Evolutionary conservation across 768 basidiomycete species (phyloP).

Genomic region (Vishniacozyma victoriae): DNA sequence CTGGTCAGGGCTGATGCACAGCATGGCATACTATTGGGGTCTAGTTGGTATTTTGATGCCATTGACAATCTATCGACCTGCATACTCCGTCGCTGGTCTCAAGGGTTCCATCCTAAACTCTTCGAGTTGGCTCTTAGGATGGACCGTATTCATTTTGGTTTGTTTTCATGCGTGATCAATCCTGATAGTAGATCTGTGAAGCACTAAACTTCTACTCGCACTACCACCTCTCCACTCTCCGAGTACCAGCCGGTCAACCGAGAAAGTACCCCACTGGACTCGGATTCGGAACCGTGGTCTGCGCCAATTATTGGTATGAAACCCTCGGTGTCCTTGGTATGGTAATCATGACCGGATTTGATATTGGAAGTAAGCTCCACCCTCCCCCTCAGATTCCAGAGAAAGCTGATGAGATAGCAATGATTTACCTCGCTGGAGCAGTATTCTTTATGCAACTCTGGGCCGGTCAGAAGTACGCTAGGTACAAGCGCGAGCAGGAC

Average conservation of each 20-base stretch:
- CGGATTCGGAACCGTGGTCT: constrained; percentile 78
- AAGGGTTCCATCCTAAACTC: constrained; percentile 62
- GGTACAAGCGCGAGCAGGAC: constrained; percentile 91
- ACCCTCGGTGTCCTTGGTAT: constrained; percentile 67
- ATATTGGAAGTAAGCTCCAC: constrained; percentile 30
- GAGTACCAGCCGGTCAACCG: constrained; percentile 64
- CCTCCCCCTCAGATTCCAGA: no score
- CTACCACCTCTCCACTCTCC: constrained; percentile 71
- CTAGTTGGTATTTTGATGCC: constrained; percentile 74
- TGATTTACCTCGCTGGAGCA: constrained; percentile 60
- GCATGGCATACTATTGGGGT: constrained; percentile 84
- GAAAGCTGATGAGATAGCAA: constrained; percentile 32
- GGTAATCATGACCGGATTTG: constrained; percentile 68
- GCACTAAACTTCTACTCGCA: constrained; percentile 80
- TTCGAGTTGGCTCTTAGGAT: constrained; percentile 62
- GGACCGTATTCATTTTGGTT: constrained; percentile 69
- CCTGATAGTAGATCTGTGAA: constrained; percentile 62
- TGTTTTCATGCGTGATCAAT: constrained; percentile 44
- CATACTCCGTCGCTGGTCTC: constrained; percentile 62
- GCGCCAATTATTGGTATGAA: constrained; percentile 95
- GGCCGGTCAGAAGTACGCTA: constrained; percentile 83
- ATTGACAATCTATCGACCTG: constrained; percentile 72
- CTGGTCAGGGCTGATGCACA: constrained; percentile 40
- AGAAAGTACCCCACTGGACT: constrained; percentile 89
- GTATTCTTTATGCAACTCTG: constrained; percentile 69